Evolutionary conservation across 306 rosid genomes (phyloP).

Genomic region (Neltuma alba): DNA sequence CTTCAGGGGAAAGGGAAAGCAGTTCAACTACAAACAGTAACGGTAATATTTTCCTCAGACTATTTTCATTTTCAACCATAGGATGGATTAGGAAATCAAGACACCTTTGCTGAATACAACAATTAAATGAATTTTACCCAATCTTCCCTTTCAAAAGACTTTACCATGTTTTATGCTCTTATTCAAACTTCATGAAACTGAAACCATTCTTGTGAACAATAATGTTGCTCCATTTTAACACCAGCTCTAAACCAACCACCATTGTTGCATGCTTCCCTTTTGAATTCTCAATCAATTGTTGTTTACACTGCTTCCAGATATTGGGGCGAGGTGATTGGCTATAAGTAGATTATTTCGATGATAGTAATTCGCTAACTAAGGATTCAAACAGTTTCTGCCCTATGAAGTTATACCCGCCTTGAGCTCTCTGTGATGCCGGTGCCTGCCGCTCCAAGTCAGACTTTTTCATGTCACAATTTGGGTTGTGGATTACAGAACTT

Average conservation of each 20-base stretch:
- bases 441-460: slow-evolving; percentile 37
- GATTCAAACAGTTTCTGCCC: slow-evolving; percentile 63
- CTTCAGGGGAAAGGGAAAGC: slow-evolving; percentile 53
- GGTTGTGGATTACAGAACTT: slow-evolving; percentile 53
- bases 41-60: slow-evolving; percentile 39
- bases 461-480: slow-evolving; percentile 46
- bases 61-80: slow-evolving; percentile 18
- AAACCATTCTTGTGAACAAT: slow-evolving; percentile 16
- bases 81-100: slow-evolving; percentile 27
- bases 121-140: slow-evolving; percentile 12
- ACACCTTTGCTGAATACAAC: background rate
- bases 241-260: background rate
- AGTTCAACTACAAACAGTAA: slow-evolving; percentile 48
- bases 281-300: slow-evolving; percentile 33
- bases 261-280: background rate
- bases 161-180: slow-evolving; percentile 5
- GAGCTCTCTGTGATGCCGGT: slow-evolving; percentile 58
- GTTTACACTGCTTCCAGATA: slow-evolving; percentile 69
- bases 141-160: slow-evolving; percentile 12
- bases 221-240: background rate
- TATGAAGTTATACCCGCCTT: slow-evolving; percentile 63
- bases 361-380: slow-evolving; percentile 63
- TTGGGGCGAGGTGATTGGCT: slow-evolving; percentile 74
- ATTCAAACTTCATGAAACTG: slow-evolving; percentile 10
- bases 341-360: slow-evolving; percentile 49